Base-by-base conservation (phyloP, 768 basidiomycete species). In the Tricholoma terreum region DNA sequence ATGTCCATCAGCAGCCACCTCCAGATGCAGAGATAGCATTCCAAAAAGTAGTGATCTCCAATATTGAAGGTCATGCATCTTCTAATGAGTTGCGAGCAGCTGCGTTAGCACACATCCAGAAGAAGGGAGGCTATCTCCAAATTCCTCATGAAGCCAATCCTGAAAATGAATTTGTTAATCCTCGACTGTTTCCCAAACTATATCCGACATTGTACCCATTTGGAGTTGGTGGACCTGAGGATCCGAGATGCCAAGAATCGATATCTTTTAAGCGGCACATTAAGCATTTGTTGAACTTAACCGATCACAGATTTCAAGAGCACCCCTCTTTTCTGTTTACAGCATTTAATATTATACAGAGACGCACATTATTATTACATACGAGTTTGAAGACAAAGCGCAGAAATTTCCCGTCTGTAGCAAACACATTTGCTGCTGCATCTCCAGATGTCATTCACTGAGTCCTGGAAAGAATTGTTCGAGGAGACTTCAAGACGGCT, bases 131-230 rank as follows among this genome's bases (percentile, higher is more conserved):
- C n/a, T n/a, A n/a, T n/a, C n/a, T 33, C 10, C 5, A 33, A 33
- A 33, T 33, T 33, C 10, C 31, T 33, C 31, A 33, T 33, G 31
- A 33, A 33, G 31, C 31, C 31, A 33, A 33, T 33, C 31, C 31
- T 33, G 31, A 33, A 24, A 73, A 73, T 61, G 72, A 76, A 51
- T 76, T 74, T 61, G 58, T 59, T 38, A 75, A 78, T 59, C 70
- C 70, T 4, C 10, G 46, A 6, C 36, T 79, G 14, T 73, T 80
- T 46, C 75, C 76, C 2, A 67, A 63, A 61, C 68, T 75, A 11
- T 79, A 73, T 62, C 77, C 78, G 5, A 72, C 74, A 0, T 51
- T 80, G 1, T 79, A 72, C 63, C 78, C 78, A 0, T 79, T 72
- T 33, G 31, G 31, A 33, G 31, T 33, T 33, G 31, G 31, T 33